Base-by-base conservation (phyloP, 1,284 basidiomycete species). In the Chondrostereum purpureum region DNA sequence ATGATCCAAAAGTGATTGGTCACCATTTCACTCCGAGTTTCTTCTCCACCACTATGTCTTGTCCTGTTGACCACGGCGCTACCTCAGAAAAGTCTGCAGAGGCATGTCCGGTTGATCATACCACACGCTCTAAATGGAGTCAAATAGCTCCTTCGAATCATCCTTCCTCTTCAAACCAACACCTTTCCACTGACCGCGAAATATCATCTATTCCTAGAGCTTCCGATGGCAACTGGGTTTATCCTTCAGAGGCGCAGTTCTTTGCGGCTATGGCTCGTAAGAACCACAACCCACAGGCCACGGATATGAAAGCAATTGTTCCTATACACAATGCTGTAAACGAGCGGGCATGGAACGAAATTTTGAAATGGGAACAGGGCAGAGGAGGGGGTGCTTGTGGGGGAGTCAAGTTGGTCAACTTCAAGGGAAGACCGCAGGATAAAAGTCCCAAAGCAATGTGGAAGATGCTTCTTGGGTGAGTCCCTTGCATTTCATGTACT, bases 271-370 rank as follows among this genome's bases (percentile, higher is more conserved):
- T 99, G 83, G 78, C 84, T 49, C 82, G 95, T 48, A 99, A 99
- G 68, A 81, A 96, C 59, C 88, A 95, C 62, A 80, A 86, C 48
- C 87, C 87, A 3, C 75, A 83, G 14, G 78, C 84, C 13, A 61
- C 73, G 16, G 95, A 98, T 67, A 98, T 99, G 94, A 80, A 79
- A 57, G 88, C 92, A 17, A 86, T 99, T 55, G 93, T 99, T 5
- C 95, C 95, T 5, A 99, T 99, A 47, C 95, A 99, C 67, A 99
- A 99, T 60, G 95, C 95, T 22, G 96, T 99, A 49, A 99, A 99
- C 60, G 96, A 99, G 66, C 83, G 88, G 49, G 92, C 94, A 3
- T 99, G 95, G 95, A 68, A 72, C 40, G 86, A 96, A 63, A 78
- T 99, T 40, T 65, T 93, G 60, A 80, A 79, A 51, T 99, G 95